Percentiles rank a stretch among this genome's conserved stretches.
These are phyloP conservation scores for Chaetomium tenue DNA, from an alignment of 495 filamentous ascomycete genomes.

Conservation along the genomic window DNA sequence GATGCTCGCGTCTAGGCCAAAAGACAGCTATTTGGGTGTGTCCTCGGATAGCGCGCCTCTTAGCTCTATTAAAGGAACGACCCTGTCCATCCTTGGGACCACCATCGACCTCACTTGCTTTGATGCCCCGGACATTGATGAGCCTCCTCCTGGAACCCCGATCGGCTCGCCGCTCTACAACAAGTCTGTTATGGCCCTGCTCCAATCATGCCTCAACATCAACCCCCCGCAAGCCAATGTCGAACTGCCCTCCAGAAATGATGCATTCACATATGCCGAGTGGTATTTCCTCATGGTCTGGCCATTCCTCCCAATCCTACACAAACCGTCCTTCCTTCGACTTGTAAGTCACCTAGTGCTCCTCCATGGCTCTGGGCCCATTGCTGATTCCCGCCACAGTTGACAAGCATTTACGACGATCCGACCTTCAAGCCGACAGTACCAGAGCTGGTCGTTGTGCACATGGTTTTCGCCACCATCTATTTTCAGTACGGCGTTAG, in stretches of 20 bases:
- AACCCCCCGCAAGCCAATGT: conserved; percentile 54
- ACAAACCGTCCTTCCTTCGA: conserved; percentile 66
- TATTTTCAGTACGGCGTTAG: conserved; percentile 68
- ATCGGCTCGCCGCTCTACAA: conserved; percentile 51
- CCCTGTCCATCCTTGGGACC: conserved; percentile 69
- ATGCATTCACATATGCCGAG: conserved; percentile 61
- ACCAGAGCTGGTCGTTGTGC: conserved; percentile 66
- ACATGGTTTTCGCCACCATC: conserved; percentile 76
- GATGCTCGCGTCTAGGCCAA: conserved; percentile 43
- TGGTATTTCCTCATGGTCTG: conserved; percentile 72
- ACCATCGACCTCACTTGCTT: conserved; percentile 75
- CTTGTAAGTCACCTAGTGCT: conserved; percentile 49
- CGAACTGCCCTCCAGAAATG: conserved; percentile 55
- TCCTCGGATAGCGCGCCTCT: conserved; percentile 62
- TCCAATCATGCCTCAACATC: conserved; percentile 58
- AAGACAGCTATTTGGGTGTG: conserved; percentile 71
- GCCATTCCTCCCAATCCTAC: conserved; percentile 69
- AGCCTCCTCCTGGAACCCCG: conserved; percentile 48
- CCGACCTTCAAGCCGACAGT: conserved; percentile 56
- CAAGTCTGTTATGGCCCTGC: conserved; percentile 67
- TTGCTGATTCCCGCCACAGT: conserved; percentile 37
- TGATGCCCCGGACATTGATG: conserved; percentile 61
- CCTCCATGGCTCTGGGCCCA: background rate
- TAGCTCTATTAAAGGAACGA: conserved; percentile 71
- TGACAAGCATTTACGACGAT: conserved; percentile 63